phyloP scores from a whole-genome alignment of 192 early-diverging fungal genomes.

The Coemansia guatemalensis region DNA sequence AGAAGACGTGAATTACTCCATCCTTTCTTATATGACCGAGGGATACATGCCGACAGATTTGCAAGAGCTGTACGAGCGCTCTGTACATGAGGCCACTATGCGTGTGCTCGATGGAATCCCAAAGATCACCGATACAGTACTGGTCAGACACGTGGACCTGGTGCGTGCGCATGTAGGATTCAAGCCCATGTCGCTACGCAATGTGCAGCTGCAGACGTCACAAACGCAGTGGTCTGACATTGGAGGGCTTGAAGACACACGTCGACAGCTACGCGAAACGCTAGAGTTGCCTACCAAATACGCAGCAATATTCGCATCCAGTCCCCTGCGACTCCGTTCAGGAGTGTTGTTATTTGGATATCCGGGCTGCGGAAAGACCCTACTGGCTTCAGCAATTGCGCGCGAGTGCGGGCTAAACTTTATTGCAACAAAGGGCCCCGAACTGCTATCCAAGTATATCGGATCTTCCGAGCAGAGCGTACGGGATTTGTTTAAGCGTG shows the following conservation, averaged over 20 bases:
- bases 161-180: conserved; percentile 72
- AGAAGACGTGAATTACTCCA: conserved; percentile 65
- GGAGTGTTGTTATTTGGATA: conserved; percentile 94
- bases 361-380: conserved; percentile 98
- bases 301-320: conserved; percentile 84
- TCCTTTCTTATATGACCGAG: conserved; percentile 78
- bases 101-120: conserved; percentile 56
- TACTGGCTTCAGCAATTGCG: conserved; percentile 92
- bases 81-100: conserved; percentile 77
- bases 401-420: conserved; percentile 97
- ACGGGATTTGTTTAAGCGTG: conserved; percentile 92
- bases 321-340: conserved; percentile 85
- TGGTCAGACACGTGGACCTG: conserved; percentile 67
- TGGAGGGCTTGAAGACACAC: conserved; percentile 82
- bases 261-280: conserved; percentile 82
- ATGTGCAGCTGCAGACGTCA: conserved; percentile 75
- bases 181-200: conserved; percentile 76
- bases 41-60: conserved; percentile 86
- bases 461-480: conserved; percentile 95
- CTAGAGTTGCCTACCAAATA: conserved; percentile 95
- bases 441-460: conserved; percentile 98
- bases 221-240: conserved; percentile 84
- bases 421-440: conserved; percentile 96
- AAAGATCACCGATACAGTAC: conserved; percentile 16
- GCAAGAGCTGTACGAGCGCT: conserved; percentile 71